phyloP scores from a whole-genome alignment of 2,329 filamentous ascomycete species.

The Blastomyces parvus region DNA sequence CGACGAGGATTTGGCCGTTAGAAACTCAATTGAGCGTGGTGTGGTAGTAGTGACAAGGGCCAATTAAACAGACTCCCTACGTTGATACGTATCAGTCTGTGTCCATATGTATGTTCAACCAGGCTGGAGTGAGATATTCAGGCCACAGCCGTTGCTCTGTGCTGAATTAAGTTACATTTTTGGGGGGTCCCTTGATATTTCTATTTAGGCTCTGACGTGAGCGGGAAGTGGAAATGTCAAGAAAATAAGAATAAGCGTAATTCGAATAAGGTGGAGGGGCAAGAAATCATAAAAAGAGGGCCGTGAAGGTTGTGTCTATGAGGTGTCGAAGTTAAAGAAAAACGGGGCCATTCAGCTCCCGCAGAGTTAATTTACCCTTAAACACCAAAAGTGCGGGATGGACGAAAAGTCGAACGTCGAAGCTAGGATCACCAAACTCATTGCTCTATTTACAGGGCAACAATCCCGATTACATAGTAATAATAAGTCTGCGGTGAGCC shows the following conservation, averaged over 20 bases:
- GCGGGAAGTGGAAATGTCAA: background rate
- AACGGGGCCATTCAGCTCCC: background rate
- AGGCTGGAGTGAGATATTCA: background rate
- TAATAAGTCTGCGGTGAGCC: background rate
- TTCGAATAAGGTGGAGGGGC: background rate
- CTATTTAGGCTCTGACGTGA: background rate
- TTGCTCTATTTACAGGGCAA: background rate
- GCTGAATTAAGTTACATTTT: too few relatives aligned
- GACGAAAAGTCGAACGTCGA: too few relatives aligned
- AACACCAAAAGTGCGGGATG: background rate
- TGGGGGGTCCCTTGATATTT: background rate
- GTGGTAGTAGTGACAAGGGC: background rate
- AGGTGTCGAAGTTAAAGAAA: background rate
- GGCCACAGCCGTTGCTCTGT: too few relatives aligned
- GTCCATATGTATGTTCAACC: background rate
- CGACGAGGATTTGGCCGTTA: background rate
- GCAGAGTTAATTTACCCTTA: slow-evolving; percentile 1
- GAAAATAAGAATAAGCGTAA: background rate
- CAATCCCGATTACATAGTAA: background rate
- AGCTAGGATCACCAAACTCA: background rate
- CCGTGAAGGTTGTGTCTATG: background rate
- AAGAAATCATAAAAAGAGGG: background rate
- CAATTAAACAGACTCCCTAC: background rate
- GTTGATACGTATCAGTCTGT: background rate
- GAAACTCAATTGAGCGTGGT: background rate